Conservation (phyloP, 805 yeast genomes). For the Saturnispora kantuleensis region DNA sequence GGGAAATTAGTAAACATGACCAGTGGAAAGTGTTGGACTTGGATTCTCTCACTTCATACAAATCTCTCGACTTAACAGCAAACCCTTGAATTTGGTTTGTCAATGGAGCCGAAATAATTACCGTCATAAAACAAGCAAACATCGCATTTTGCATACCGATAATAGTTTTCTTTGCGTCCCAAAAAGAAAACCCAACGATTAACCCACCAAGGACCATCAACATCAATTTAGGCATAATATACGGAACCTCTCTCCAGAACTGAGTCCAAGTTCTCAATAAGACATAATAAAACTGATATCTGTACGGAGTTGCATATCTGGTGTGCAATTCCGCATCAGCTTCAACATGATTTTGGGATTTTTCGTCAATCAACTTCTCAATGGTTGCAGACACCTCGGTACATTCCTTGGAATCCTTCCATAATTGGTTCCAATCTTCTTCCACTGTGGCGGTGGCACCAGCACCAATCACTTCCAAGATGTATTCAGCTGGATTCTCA, state of each 20-base stretch:
- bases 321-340: conserved; percentile 14
- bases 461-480: conserved; percentile 78
- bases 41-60: conserved; percentile 63
- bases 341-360: conserved; percentile 9
- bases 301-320: conserved; percentile 38
- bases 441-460: conserved; percentile 61
- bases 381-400: conserved; percentile 22
- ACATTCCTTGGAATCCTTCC: conserved; percentile 35
- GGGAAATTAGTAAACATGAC: conserved; percentile 47
- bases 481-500: too few species aligned
- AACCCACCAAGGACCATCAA: conserved; percentile 32
- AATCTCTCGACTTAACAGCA: conserved; percentile 50
- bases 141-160: conserved; percentile 52
- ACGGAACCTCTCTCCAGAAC: conserved; percentile 40
- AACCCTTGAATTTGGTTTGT: conserved; percentile 57
- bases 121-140: conserved; percentile 43
- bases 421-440: conserved; percentile 54
- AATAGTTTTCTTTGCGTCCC: conserved; percentile 40
- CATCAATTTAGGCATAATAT: conserved; percentile 39
- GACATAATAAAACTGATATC: conserved; percentile 28
- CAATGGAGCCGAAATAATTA: conserved; percentile 47
- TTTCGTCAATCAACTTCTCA: conserved; percentile 19
- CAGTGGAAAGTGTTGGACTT: conserved; percentile 68
- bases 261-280: conserved; percentile 31
- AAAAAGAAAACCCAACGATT: conserved; percentile 64